Percentiles rank a stretch among this genome's conserved stretches.
phyloP scores from a whole-genome alignment of 306 rosid genomes.

The Prunus campanulata region DNA sequence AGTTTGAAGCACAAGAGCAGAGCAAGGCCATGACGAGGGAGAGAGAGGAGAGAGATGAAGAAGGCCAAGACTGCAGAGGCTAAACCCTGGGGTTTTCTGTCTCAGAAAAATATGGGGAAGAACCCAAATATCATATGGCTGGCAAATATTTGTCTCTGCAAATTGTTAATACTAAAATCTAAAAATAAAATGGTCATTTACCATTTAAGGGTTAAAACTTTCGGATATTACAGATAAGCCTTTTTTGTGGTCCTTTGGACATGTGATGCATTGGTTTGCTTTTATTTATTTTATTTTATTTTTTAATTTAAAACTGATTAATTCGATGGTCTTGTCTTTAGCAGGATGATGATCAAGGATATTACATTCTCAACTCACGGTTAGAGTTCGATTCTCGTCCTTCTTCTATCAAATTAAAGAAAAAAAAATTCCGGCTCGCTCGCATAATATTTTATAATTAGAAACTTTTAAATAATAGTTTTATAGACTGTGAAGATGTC shows the following conservation, averaged over 20 bases:
- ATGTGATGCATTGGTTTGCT: background rate
- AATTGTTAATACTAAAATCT: background rate
- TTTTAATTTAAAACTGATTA: no score
- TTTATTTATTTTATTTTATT: background rate
- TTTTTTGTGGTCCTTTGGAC: background rate
- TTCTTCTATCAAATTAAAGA: no score
- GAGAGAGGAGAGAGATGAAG: slow-evolving; percentile 3
- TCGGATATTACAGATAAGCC: slow-evolving; percentile 6
- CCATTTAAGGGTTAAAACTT: background rate
- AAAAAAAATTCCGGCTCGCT: no score
- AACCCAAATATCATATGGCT: slow-evolving; percentile 8
- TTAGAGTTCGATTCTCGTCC: no score
- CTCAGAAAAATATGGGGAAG: background rate
- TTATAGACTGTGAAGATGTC: no score
- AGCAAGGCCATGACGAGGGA: slow-evolving; percentile 22
- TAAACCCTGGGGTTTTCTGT: slow-evolving; percentile 14
- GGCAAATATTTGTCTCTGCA: background rate
- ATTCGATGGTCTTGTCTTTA: no score
- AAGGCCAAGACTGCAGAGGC: slow-evolving; percentile 17
- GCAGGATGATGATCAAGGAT: no score
- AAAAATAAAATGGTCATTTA: background rate
- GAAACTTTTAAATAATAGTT: no score
- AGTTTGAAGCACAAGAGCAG: slow-evolving; percentile 29
- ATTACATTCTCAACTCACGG: no score
- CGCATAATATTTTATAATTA: no score